Evolutionary conservation across 1,139 yeast genomes (phyloP), one percentile per base, ranked within the genome.

Genomic region (Nakaseomyces delphensis): DNA sequence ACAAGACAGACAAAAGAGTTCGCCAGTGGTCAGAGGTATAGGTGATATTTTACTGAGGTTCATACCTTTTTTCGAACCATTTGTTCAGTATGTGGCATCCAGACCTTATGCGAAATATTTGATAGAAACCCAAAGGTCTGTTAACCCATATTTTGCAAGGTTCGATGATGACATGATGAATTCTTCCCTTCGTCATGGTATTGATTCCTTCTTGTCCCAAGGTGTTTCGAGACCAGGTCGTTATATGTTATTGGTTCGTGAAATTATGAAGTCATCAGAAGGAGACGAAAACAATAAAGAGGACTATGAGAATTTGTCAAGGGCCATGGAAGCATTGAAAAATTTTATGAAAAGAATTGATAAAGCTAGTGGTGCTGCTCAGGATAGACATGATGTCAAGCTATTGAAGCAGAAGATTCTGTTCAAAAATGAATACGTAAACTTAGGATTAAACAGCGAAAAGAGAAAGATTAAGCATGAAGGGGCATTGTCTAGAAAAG

Each of bases 201-300:
- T 91, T 47, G 84, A 91, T 35, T 93, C 97, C 0, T 93, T 87
- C 57, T 71, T 91, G 54, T 86, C 96, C 9, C 94, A 91, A 57
- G 97, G 97, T 43, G 91, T 95, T 2, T 91, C 96, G 23, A 76
- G 98, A 62, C 87, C 96, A 21, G 97, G 97, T 9, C 73, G 97
- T 53, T 91, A 93, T 63, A 96, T 95, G 50, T 68, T 91, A 45
- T 71, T 91, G 45, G 71, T 91, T 24, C 82, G 79, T 44, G 94
- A 94, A 32, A 84, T 93, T 27, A 69, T 85, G 50, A 91, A 91
- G 60, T 86, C 97, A 0, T 76, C 82, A 11, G 83, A 64, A 38
- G 55, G 60, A 3, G 64, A 63, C 25, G 55, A 53, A 29, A 56
- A 76, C 31, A 76, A 27, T 24, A 40, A 80, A 21, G 79, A 86